phyloP scores from a whole-genome alignment of 2,329 filamentous ascomycete genomes.

The Lachnellula hyalina region DNA sequence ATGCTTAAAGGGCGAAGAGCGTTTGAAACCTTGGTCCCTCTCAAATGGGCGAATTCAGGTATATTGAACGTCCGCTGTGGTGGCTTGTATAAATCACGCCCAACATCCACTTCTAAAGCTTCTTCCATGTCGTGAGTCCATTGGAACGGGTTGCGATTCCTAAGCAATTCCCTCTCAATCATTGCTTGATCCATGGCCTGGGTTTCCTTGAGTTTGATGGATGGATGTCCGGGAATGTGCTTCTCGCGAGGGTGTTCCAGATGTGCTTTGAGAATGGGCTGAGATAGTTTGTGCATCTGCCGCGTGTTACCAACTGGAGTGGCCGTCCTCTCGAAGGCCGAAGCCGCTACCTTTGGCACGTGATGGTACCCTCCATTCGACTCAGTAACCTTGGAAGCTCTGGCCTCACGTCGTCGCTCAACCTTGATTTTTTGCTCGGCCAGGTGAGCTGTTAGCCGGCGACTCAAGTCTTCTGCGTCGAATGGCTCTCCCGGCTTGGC shows the following conservation, averaged over 20 bases:
- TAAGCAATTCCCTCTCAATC: constrained; percentile 34
- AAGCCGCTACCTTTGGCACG: constrained; percentile 48
- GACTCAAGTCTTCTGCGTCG: constrained; percentile 50
- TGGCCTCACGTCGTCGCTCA: constrained; percentile 16
- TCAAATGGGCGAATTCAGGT: constrained; percentile 17
- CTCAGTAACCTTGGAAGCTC: constrained; percentile 16
- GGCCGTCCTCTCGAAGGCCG: constrained; percentile 50
- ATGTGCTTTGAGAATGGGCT: constrained; percentile 38
- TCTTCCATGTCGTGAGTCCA: constrained; percentile 35
- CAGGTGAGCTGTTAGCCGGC: constrained; percentile 46
- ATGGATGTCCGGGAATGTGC: constrained; percentile 9
- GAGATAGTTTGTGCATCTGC: constrained; percentile 41
- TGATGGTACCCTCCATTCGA: constrained; percentile 39
- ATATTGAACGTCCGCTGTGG: constrained; percentile 32
- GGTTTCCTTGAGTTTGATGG: constrained; percentile 16
- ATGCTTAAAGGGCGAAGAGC: constrained; percentile 21
- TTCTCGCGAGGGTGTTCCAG: constrained; percentile 30
- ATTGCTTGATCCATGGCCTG: constrained; percentile 24
- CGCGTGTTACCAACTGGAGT: constrained; percentile 38
- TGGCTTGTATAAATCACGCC: constrained; percentile 25
- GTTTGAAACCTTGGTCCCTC: constrained; percentile 1
- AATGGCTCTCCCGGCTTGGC: constrained; percentile 35
- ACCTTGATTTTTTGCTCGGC: constrained; percentile 43
- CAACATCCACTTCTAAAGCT: constrained; percentile 30
- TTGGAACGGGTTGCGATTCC: constrained; percentile 42